These are phyloP conservation scores for Nepenthes alata DNA, from an alignment of 179 eudicot genomes.

Conservation along the genomic window DNA sequence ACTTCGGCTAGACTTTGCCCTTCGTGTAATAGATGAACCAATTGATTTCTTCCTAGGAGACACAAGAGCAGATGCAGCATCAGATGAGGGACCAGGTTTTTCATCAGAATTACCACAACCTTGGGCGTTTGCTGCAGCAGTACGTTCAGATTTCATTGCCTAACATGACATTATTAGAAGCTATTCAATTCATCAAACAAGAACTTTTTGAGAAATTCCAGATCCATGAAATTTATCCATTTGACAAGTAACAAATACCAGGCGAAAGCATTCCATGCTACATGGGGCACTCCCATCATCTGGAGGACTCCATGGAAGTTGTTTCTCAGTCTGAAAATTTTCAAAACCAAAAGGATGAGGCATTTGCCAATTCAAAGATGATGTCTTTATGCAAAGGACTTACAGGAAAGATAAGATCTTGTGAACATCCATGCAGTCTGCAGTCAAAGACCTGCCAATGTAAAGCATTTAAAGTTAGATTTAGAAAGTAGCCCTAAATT, in stretches of 20 bases:
- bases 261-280: constrained; percentile 60
- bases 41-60: constrained; percentile 33
- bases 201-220: not conserved
- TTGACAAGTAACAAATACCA: constrained; percentile 29
- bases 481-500: constrained; percentile 1
- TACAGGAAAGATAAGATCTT: constrained; percentile 93
- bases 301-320: constrained; percentile 43
- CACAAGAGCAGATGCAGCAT: constrained; percentile 25
- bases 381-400: constrained; percentile 11
- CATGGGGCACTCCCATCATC: constrained; percentile 61
- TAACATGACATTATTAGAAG: constrained; percentile 16
- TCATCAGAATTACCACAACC: constrained; percentile 29
- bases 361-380: not conserved
- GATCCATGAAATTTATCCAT: not conserved
- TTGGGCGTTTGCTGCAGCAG: constrained; percentile 24
- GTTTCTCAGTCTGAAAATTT: constrained; percentile 65
- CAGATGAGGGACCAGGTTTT: constrained; percentile 32
- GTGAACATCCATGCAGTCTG: constrained; percentile 96
- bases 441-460: constrained; percentile 86
- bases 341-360: constrained; percentile 2
- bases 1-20: constrained; percentile 51
- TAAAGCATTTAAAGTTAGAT: constrained; percentile 9
- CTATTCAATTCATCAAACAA: not conserved
- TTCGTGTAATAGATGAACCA: constrained; percentile 38
- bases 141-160: constrained; percentile 41